Base-by-base conservation (phyloP, 2,329 filamentous ascomycete genomes). In the Westerdykella aurantiaca region DNA sequence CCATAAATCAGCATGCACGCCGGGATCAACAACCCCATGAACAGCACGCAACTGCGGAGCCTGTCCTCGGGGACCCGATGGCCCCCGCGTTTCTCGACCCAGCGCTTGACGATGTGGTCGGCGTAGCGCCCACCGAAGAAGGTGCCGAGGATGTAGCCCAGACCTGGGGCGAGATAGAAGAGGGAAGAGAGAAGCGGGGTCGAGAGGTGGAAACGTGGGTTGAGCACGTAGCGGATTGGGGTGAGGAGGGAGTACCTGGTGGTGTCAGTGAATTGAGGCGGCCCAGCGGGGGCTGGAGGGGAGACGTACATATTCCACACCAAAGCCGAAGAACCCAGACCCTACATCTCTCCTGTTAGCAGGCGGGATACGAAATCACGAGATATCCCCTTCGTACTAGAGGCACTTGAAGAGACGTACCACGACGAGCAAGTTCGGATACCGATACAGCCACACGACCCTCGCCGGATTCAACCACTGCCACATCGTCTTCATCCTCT, bases 101-200 rank as follows among this genome's bases (percentile, higher is more conserved):
- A 87, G 46, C 75, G 75, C 49, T 78, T 80, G 9, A 86, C 83
- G 0, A 78, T 75, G 48, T 77, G 69, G 59, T 88, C 85, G 0
- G 85, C 82, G 71, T 80, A 86, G 21, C 80, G 75, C 1, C 85
- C 85, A n/a, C 85, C 85, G 44, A 85, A 71, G 55, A 88, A 80
- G 0, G 82, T 86, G 0, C 85, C 84, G 0, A 80, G 43, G 0
- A 88, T 66, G 55, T 87, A 88, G 0, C 85, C 85, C 39, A 74
- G 76, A 0, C 85, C 85, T 0, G 85, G 85, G 0, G 84, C 83
- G 16, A 89, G 77, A 60, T 87, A 89, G 66, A 89, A 86, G 1
- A 88, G 72, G 0, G 83, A 83, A 0, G 77, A 80, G 52, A 86
- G 76, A 13, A 88, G 74, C 0, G 85, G 84, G 0, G 76, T 74